Evolutionary conservation across 495 filamentous ascomycete species (phyloP).

Genomic region (Tuber indicum): DNA sequence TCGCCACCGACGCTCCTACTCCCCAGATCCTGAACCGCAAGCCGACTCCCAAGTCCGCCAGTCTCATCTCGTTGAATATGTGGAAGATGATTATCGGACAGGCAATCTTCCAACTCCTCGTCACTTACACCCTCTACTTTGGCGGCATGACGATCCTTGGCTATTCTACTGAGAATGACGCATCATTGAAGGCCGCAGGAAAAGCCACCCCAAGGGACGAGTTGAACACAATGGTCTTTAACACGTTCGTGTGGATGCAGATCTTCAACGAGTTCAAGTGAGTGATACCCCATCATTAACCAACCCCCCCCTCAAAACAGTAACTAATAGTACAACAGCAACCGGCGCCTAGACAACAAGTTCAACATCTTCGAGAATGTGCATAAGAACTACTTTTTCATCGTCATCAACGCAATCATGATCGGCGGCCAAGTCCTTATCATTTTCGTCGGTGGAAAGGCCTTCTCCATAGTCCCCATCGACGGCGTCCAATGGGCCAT

Average conservation of each 20-base stretch:
- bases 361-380: constrained; percentile 87
- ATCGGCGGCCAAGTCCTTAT: constrained; percentile 74
- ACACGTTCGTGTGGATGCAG: constrained; percentile 95
- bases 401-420: constrained; percentile 75
- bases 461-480: constrained; percentile 65
- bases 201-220: constrained; percentile 35
- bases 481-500: constrained; percentile 67
- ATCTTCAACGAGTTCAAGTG: constrained; percentile 93
- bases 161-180: constrained; percentile 46
- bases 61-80: constrained; percentile 77
- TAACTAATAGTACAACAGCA: constrained; percentile 49
- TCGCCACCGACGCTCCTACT: constrained; percentile 78
- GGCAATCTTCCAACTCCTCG: constrained; percentile 69
- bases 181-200: constrained; percentile 35
- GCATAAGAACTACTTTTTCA: constrained; percentile 69
- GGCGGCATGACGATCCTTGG: constrained; percentile 56
- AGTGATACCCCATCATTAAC: constrained; percentile 40
- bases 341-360: constrained; percentile 78
- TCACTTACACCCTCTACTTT: constrained; percentile 76
- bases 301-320: background rate
- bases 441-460: constrained; percentile 64
- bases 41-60: constrained; percentile 69
- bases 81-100: constrained; percentile 96
- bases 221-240: constrained; percentile 74
- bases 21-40: constrained; percentile 73